Evolutionary conservation across 306 rosid species (phyloP), one percentile per base, ranked within the genome.

Genomic region (Mimosa bimucronata): DNA sequence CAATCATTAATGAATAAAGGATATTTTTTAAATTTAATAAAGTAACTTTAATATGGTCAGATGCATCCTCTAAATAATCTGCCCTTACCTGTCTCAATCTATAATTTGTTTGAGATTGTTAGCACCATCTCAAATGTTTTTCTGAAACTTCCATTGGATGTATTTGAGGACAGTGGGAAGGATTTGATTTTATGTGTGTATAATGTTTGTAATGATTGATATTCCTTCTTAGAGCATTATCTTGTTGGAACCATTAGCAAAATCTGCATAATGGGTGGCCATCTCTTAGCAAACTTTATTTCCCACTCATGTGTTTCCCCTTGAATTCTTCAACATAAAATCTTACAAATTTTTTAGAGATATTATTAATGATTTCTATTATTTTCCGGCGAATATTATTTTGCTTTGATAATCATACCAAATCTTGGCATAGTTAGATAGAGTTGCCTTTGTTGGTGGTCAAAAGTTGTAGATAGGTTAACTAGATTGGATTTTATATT

Each of bases 121-220:
- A 50, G 44, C 75, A 71, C 60, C 61, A 60, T 77, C 41, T 48
- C 66, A 62, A 48, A 61, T 61, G 44, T 4, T 73, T 72, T 77
- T 82, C 73, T 71, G 31, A 46, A 77, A 61, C 69, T 48, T 71
- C 40, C 29, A 1, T 71, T 72, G 82, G 82, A 71, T 40, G 31
- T 77, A 71, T 62, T 70, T 25, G 73, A 16, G 13, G 34, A 34
- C 5, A 75, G 4, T 30, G 40, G 23, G 69, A 71, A 70, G 69
- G 74, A 48, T 48, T 77, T 64, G 70, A 77, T 37, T 38, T 28
- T 40, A 1, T 53, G 0, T 53, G 10, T 53, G 12, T n/a, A 21
- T 71, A 61, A 34, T 66, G n/a, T 67, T 50, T 71, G 79, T 58
- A 71, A 82, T 77, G 71, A 71, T 82, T 82, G 75, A 42, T 45